These are phyloP conservation scores for Mycena galericulata DNA, from an alignment of 768 basidiomycete species.

Conservation along the genomic window DNA sequence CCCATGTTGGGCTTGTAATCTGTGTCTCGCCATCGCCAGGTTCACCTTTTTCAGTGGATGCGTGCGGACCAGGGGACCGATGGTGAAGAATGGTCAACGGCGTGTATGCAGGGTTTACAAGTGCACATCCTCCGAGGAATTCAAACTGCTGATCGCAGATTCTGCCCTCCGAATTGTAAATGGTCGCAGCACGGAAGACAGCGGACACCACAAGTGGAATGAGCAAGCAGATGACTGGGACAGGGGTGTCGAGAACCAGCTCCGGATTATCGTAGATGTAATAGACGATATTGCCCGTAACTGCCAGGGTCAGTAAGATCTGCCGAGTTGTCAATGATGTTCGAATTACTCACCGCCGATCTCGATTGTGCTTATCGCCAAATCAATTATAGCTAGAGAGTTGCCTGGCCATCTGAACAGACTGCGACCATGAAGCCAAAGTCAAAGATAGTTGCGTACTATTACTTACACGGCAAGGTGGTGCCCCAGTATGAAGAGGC, in stretches of 20 bases:
- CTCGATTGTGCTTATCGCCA: conserved; percentile 18
- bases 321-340: conserved; percentile 3
- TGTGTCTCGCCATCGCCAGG: conserved; percentile 7
- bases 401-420: conserved; percentile 16
- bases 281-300: conserved; percentile 14
- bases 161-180: conserved; percentile 12
- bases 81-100: conserved; percentile 15
- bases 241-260: conserved; percentile 2
- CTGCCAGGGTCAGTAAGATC: conserved; percentile 9
- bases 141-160: conserved; percentile 6
- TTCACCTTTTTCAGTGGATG: conserved; percentile 11
- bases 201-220: conserved; percentile 6
- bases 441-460: background rate
- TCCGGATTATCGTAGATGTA: conserved; percentile 9
- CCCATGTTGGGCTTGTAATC: conserved; percentile 14
- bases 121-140: conserved; percentile 14
- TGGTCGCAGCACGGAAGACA: conserved; percentile 16
- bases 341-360: conserved; percentile 14
- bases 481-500: conserved; percentile 6
- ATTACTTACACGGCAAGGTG: conserved; percentile 22
- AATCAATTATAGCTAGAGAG: conserved; percentile 18
- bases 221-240: conserved; percentile 14
- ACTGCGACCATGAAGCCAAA: conserved; percentile 9
- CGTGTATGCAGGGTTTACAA: conserved; percentile 10
- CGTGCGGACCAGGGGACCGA: conserved; percentile 2